Evolutionary conservation across 441 rosid genomes (phyloP).

Genomic region (Corymbia calophylla): DNA sequence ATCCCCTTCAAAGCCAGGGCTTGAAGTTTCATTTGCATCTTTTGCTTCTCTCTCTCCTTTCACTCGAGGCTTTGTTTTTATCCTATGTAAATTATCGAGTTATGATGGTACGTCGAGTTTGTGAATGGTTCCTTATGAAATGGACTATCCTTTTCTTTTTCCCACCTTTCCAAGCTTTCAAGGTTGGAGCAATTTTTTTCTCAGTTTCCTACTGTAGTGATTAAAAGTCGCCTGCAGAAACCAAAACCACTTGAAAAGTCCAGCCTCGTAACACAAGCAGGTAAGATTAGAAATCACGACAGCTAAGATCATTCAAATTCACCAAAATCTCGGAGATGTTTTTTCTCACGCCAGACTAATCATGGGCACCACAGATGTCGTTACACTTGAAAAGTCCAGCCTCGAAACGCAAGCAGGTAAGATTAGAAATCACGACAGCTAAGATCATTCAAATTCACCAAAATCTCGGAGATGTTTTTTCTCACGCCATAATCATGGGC

Average conservation of each 20-base stretch:
- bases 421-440: background rate
- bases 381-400: background rate
- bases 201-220: background rate
- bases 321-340: background rate
- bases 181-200: background rate
- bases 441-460: background rate
- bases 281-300: background rate
- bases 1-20: constrained; percentile 72
- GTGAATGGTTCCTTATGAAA: background rate
- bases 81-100: background rate
- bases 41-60: background rate
- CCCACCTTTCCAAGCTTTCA: background rate
- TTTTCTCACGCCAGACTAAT: background rate
- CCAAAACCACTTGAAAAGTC: background rate
- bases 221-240: background rate
- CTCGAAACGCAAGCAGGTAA: background rate
- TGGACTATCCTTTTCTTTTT: background rate
- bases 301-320: background rate
- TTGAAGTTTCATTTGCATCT: constrained; percentile 6
- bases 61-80: background rate
- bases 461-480: background rate
- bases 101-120: background rate
- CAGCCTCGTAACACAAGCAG: background rate
- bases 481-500: background rate
- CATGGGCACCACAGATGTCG: background rate